Evolutionary conservation across 2,329 filamentous ascomycete genomes (phyloP).

Genomic region (Aspergillus cejpii): DNA sequence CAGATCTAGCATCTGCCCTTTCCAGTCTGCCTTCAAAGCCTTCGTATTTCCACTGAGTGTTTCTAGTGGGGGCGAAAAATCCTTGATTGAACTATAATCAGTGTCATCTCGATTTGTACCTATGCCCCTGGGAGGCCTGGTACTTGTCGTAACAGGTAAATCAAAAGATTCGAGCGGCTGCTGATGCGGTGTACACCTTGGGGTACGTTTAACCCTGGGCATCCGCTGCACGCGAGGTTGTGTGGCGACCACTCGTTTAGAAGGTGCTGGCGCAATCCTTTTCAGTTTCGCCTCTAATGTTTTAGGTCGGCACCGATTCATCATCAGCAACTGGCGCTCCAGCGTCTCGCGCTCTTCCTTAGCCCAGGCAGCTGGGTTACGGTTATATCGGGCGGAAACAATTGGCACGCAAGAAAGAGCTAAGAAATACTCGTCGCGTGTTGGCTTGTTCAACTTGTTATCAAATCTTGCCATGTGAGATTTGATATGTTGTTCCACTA

Average conservation of each 20-base stretch:
- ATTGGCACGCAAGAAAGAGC: slow-evolving; percentile 41
- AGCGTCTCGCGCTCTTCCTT: slow-evolving; percentile 38
- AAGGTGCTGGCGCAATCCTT: slow-evolving; percentile 37
- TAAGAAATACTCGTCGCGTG: slow-evolving; percentile 40
- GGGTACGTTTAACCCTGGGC: slow-evolving; percentile 35
- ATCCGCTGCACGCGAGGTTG: slow-evolving; percentile 28
- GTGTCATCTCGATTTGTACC: slow-evolving; percentile 71
- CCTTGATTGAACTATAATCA: slow-evolving; percentile 64
- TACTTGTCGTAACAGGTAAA: slow-evolving; percentile 27
- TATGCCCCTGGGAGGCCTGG: slow-evolving; percentile 40
- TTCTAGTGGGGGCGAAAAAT: slow-evolving; percentile 64
- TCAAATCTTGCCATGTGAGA: slow-evolving; percentile 39
- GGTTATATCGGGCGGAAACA: slow-evolving; percentile 40
- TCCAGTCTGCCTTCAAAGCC: slow-evolving; percentile 79
- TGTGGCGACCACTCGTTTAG: slow-evolving; percentile 23
- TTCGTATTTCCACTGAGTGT: slow-evolving; percentile 62
- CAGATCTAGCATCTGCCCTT: slow-evolving; percentile 71
- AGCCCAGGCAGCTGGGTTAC: slow-evolving; percentile 40
- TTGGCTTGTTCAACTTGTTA: slow-evolving; percentile 39
- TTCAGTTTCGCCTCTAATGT: slow-evolving; percentile 31
- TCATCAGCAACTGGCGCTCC: slow-evolving; percentile 38
- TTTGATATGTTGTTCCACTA: slow-evolving; percentile 40
- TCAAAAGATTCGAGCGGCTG: slow-evolving; percentile 37
- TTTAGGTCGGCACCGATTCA: slow-evolving; percentile 34
- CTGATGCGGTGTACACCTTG: slow-evolving; percentile 38